These are phyloP conservation scores for Populus simonii DNA, from an alignment of 345 rosid species.

Conservation along the genomic window DNA sequence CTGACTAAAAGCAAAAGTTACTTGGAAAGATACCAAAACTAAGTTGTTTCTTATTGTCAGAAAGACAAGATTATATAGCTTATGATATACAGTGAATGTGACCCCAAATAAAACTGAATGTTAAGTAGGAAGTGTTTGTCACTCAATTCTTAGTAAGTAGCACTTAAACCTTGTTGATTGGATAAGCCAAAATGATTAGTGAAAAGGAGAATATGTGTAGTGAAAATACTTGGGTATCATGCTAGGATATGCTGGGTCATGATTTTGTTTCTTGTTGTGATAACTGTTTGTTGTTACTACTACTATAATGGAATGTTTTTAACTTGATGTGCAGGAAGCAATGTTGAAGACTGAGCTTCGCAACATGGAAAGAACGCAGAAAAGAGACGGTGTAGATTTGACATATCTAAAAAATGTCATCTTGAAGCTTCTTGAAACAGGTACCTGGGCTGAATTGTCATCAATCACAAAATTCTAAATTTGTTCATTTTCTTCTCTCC, in stretches of 20 bases:
- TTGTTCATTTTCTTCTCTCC: background rate
- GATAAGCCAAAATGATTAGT: background rate
- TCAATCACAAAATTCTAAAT: background rate
- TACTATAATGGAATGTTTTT: constrained; percentile 1
- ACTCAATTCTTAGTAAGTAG: background rate
- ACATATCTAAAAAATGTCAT: constrained; percentile 92
- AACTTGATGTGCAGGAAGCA: constrained; percentile 50
- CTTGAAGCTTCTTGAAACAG: constrained; percentile 93
- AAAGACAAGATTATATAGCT: background rate
- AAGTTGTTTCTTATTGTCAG: constrained; percentile 2
- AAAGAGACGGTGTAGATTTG: constrained; percentile 97
- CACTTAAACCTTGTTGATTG: background rate
- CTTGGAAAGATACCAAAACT: background rate
- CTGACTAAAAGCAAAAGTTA: background rate
- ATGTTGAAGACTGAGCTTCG: constrained; percentile 81
- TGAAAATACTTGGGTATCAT: background rate
- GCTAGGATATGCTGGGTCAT: no score
- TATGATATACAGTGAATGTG: background rate
- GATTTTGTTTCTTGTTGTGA: background rate
- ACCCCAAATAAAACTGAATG: background rate
- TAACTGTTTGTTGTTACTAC: background rate
- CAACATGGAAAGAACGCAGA: constrained; percentile 63
- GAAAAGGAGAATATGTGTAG: background rate
- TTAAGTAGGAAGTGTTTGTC: background rate
- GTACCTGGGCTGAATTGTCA: constrained; percentile 28